These are phyloP conservation scores for Sarcodon aspratus DNA, from an alignment of 768 basidiomycete species.

Conservation along the genomic window DNA sequence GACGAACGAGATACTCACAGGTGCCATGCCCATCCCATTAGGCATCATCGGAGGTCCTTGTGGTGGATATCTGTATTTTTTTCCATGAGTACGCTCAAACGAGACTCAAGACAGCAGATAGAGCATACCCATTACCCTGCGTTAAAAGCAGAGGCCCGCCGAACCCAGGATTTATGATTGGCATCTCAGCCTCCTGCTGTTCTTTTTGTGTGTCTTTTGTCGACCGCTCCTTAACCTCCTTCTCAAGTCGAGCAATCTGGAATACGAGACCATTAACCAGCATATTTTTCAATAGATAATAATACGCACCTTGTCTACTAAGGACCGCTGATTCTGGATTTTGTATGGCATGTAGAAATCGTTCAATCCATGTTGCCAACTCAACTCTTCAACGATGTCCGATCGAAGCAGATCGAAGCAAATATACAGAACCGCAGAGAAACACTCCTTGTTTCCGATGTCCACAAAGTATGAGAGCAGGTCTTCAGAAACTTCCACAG, in stretches of 20 bases:
- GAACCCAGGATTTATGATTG: conserved; percentile 81
- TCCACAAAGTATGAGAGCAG: conserved; percentile 93
- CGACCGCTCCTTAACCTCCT: conserved; percentile 78
- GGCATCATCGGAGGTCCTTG: conserved; percentile 51
- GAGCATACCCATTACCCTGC: conserved; percentile 50
- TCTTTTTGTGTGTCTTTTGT: conserved; percentile 86
- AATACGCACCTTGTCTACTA: conserved; percentile 57
- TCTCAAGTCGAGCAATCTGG: conserved; percentile 71
- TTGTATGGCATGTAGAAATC: conserved; percentile 98
- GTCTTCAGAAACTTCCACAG: conserved; percentile 90
- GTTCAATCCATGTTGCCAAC: conserved; percentile 92
- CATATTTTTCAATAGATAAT: background rate
- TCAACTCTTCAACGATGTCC: conserved; percentile 88
- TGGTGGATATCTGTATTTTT: conserved; percentile 36
- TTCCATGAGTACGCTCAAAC: conserved; percentile 2
- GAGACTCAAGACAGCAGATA: background rate
- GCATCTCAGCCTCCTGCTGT: conserved; percentile 74
- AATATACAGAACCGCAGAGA: conserved; percentile 78
- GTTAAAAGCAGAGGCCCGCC: conserved; percentile 55
- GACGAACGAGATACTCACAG: conserved; percentile 30
- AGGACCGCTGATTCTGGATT: conserved; percentile 75
- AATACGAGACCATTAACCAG: conserved; percentile 1
- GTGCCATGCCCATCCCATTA: conserved; percentile 52
- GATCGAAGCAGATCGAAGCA: conserved; percentile 95
- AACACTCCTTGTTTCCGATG: conserved; percentile 98